A percentile compares a stretch with the other conserved stretches of the same genome.
Conservation (phyloP, 371 early-diverging fungal species). For the Syncephalastrum monosporum region DNA sequence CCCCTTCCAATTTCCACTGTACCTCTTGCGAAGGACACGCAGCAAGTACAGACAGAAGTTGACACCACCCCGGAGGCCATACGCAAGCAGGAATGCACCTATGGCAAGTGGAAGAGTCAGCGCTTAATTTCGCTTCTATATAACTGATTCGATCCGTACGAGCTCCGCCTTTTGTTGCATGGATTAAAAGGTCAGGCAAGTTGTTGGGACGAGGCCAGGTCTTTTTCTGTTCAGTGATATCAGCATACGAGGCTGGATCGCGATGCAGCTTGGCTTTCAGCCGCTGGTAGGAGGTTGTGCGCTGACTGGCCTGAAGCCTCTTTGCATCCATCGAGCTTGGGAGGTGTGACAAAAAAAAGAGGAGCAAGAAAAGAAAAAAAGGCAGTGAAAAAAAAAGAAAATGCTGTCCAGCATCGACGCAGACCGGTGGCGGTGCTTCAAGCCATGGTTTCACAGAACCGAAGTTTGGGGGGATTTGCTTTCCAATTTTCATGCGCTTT, state of each 20-base stretch:
- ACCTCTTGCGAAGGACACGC: conserved; percentile 47
- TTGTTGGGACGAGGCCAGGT: conserved; percentile 42
- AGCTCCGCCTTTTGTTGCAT: conserved; percentile 48
- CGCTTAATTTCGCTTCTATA: not conserved
- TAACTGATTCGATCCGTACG: conserved; percentile 27
- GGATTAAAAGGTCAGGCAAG: conserved; percentile 30
- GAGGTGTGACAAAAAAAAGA: not conserved
- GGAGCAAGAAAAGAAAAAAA: conserved; percentile 3
- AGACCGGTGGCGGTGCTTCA: not conserved
- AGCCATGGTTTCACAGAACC: conserved; percentile 3
- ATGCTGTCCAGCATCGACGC: not conserved
- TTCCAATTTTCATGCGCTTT: not conserved
- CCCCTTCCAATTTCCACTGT: not conserved
- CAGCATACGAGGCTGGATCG: conserved; percentile 31
- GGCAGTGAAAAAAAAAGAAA: not conserved
- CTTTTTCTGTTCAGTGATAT: conserved; percentile 19
- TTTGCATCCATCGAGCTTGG: not conserved
- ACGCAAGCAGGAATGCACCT: conserved; percentile 51
- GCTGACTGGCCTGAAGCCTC: conserved; percentile 5
- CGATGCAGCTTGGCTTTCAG: conserved; percentile 37
- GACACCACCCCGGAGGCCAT: conserved; percentile 48
- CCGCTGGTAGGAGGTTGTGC: conserved; percentile 37
- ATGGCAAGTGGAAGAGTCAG: conserved; percentile 1
- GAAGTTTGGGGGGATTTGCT: conserved; percentile 4
- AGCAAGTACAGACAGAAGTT: conserved; percentile 49